Evolutionary conservation across 208 protist species (phyloP), one percentile per base, ranked within the genome.

Genomic region (Vickermania spadyakhi): DNA sequence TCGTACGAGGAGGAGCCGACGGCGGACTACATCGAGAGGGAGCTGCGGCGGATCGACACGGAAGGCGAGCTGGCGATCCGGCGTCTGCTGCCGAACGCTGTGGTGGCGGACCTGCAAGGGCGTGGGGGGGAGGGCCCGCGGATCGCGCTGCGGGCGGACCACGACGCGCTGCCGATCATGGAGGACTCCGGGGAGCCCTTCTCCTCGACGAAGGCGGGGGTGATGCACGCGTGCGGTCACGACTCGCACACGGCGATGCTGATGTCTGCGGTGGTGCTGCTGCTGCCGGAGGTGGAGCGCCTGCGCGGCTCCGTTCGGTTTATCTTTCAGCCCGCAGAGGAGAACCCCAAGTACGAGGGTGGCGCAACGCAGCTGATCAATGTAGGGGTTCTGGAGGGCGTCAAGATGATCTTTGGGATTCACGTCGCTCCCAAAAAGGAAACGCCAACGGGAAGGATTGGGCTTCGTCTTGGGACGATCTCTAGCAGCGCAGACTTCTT

Each of bases 291-390:
- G 66, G 62, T 65, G 63, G 63, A 75, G 31, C 63, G 67, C 58
- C 76, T 84, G 58, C 55, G 68, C 25, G 79, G 77, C 55, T 83
- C 79, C 5, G 74, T 90, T 36, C 83, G 77, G 36, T 91, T 91
- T 58, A 66, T 86, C 11, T 84, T 84, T 56, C 79, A 84, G 66
- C 79, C 77, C 66, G 73, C 74, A 0, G 74, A 87, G 68, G 77
- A 91, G 65, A 66, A 74, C 29, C 55, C 56, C 42, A 69, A 79
- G 11, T 45, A n/a, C 18, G 36, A 18, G 7, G 72, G 79, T 52
- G 84, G 77, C 18, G 77, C 76, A 31, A 64, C 60, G 55, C 56
- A 85, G 53, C 50, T 86, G 56, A 72, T 85, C 3, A 51, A 69
- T 54, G 63, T 70, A 1, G 75, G 77, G 57, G 71, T 56, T 7